Percentiles rank a stretch among this genome's conserved stretches.
Evolutionary conservation across 2,329 filamentous ascomycete species (phyloP).

Genomic region (Fusarium lyarnte): DNA sequence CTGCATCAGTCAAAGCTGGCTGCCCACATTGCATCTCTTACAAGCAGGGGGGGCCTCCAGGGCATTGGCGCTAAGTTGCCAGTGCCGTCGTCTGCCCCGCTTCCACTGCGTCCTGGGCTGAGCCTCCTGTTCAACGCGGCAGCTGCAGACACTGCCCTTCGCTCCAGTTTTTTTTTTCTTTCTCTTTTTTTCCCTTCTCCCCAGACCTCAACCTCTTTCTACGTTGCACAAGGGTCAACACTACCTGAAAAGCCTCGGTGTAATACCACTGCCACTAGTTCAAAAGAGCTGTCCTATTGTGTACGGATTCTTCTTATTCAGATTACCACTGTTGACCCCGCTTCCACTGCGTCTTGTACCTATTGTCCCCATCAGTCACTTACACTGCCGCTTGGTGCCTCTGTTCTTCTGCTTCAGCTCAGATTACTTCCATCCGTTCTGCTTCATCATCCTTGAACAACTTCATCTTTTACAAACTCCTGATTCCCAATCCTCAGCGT

Average conservation of each 20-base stretch:
- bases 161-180: conserved; percentile 35
- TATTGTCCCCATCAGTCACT: conserved; percentile 22
- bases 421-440: neutral
- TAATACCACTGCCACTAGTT: conserved; percentile 5
- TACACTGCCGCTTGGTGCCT: conserved; percentile 18
- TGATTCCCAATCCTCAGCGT: neutral
- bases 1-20: neutral
- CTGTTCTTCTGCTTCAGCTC: neutral
- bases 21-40: neutral
- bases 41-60: conserved; percentile 22
- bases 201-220: conserved; percentile 1
- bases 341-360: neutral
- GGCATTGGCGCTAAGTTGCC: conserved; percentile 19
- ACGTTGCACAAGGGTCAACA: conserved; percentile 4
- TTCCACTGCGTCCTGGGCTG: conserved; percentile 10
- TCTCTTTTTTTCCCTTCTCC: conserved; percentile 1
- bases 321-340: neutral
- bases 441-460: neutral
- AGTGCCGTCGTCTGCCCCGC: conserved; percentile 25
- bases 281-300: neutral
- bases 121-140: conserved; percentile 26
- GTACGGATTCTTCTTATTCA: conserved; percentile 15
- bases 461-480: neutral
- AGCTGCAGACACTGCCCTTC: conserved; percentile 22
- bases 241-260: neutral